Conservation (phyloP, 768 basidiomycete species). For the Suillus placidus region DNA sequence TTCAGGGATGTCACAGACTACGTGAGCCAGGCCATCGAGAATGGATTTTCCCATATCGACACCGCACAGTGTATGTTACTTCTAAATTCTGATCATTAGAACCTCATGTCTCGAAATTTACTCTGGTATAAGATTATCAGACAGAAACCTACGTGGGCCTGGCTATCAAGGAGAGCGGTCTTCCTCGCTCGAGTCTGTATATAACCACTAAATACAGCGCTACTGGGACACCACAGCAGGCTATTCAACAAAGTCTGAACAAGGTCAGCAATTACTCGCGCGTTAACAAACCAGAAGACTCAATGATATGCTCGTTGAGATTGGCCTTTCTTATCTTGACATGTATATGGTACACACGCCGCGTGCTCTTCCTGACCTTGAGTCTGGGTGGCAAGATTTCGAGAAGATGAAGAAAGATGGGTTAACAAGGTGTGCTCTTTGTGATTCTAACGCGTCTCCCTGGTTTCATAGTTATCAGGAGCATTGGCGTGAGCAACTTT, state of each 20-base stretch:
- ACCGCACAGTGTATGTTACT: conserved; percentile 53
- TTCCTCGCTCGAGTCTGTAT: conserved; percentile 48
- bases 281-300: not conserved
- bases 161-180: conserved; percentile 50
- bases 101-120: not conserved
- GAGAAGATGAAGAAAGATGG: conserved; percentile 54
- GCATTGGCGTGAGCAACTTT: conserved; percentile 78
- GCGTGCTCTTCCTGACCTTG: conserved; percentile 32
- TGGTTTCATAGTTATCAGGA: conserved; percentile 40
- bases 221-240: conserved; percentile 38
- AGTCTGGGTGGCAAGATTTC: conserved; percentile 55
- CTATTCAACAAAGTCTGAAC: conserved; percentile 49
- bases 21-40: conserved; percentile 59
- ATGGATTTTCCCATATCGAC: conserved; percentile 66
- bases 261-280: conserved; percentile 40
- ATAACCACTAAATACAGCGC: conserved; percentile 60
- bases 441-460: too few relatives aligned
- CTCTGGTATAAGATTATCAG: conserved; percentile 25
- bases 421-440: conserved; percentile 27
- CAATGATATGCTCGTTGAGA: conserved; percentile 38
- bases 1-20: conserved; percentile 53
- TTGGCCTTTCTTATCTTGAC: conserved; percentile 63
- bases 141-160: conserved; percentile 39
- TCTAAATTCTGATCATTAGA: conserved; percentile 3
- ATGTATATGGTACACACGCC: conserved; percentile 73